Evolutionary conservation across 164 flowering plant species (phyloP).

Genomic region (Chimonanthus salicifolius): DNA sequence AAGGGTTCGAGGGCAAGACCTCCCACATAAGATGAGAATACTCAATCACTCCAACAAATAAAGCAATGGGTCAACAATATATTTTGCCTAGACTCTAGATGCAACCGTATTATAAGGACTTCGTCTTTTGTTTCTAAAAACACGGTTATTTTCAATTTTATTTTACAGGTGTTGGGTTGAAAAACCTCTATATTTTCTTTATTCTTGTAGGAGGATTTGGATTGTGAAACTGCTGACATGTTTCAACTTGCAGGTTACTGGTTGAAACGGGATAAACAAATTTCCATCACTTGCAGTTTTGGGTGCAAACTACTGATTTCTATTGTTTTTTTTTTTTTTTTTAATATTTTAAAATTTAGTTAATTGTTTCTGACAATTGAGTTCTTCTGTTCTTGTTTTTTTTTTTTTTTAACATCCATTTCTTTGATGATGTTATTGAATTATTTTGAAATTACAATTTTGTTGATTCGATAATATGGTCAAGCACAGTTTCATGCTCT

Average conservation of each 20-base stretch:
- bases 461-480: too few species aligned
- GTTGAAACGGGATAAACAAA: background rate
- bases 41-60: too few species aligned
- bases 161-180: background rate
- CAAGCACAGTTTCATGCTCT: background rate
- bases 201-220: background rate
- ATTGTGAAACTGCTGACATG: background rate
- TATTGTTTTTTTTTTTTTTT: too few species aligned
- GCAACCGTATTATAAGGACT: too few species aligned
- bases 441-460: background rate
- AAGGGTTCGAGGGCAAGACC: too few species aligned
- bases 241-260: background rate
- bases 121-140: background rate
- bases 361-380: background rate
- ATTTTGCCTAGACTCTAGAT: too few species aligned
- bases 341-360: background rate
- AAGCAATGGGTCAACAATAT: too few species aligned
- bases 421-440: background rate
- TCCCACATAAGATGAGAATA: too few species aligned
- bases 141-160: background rate
- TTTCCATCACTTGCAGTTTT: background rate
- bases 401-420: too few species aligned
- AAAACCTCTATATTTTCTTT: background rate
- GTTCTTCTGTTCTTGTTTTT: background rate
- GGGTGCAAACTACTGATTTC: background rate